Conservation (phyloP, 257 asterid genomes). For the Rauvolfia tetraphylla region DNA sequence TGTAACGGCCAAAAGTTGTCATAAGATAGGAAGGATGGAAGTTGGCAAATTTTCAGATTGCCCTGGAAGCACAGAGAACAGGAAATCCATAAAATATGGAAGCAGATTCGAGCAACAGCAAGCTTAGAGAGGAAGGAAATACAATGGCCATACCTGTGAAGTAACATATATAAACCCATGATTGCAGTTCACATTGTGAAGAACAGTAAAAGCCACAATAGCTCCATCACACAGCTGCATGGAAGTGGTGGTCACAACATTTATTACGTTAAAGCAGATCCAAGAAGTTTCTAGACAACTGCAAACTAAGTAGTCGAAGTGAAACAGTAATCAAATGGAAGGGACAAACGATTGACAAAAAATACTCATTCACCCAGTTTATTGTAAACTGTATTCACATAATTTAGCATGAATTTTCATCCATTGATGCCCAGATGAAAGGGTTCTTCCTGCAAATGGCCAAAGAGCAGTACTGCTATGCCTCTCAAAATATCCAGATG, state of each 20-base stretch:
- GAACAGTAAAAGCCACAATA: conserved; percentile 89
- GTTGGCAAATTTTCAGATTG: conserved; percentile 89
- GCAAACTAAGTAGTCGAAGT: neutral
- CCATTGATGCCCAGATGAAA: neutral
- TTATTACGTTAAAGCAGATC: neutral
- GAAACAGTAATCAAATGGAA: neutral
- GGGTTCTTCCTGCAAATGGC: neutral
- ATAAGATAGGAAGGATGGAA: conserved; percentile 58
- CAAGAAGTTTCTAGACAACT: neutral
- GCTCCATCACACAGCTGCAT: conserved; percentile 94
- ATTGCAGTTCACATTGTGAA: conserved; percentile 91
- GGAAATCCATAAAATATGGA: conserved; percentile 1
- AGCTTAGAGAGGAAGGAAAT: conserved; percentile 9
- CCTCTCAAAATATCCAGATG: neutral
- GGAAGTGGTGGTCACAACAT: conserved; percentile 13
- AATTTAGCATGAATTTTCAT: neutral
- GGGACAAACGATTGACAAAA: neutral
- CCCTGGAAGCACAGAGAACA: conserved; percentile 48
- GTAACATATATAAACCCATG: conserved; percentile 90
- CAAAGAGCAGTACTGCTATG: neutral
- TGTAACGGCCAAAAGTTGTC: conserved; percentile 97
- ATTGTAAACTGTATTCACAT: neutral
- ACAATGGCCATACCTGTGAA: conserved; percentile 56
- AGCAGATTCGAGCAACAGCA: neutral
- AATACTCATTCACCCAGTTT: neutral